Evolutionary conservation across 371 early-diverging fungal species (phyloP).

Genomic region (Dinochytrium kinnereticum): DNA sequence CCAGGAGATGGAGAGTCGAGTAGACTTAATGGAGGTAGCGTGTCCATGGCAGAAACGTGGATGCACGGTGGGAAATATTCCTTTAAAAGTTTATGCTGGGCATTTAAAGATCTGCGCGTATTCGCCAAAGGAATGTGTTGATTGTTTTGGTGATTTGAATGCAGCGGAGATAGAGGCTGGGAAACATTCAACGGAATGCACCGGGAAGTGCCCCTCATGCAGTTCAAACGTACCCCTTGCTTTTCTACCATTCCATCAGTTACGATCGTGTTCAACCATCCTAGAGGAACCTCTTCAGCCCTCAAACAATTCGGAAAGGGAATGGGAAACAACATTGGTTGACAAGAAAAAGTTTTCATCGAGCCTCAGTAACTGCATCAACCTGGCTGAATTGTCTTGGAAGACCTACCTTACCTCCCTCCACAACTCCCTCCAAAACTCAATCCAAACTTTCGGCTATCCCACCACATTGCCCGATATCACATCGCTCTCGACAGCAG

Average conservation of each 20-base stretch:
- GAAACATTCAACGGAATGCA: slow-evolving; percentile 16
- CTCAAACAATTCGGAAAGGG: not conserved
- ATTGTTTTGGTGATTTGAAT: not conserved
- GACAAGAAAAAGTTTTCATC: slow-evolving; percentile 23
- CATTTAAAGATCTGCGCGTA: not conserved
- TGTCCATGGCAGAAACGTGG: not conserved
- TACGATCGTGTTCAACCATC: slow-evolving; percentile 6
- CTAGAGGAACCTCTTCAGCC: not conserved
- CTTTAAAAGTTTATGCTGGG: not conserved
- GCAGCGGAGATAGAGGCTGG: not conserved
- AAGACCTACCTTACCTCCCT: slow-evolving; percentile 23
- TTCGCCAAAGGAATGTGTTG: not conserved
- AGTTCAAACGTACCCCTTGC: slow-evolving; percentile 13
- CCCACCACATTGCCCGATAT: slow-evolving; percentile 18
- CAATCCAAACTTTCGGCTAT: slow-evolving; percentile 20
- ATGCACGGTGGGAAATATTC: not conserved
- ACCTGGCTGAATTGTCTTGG: not conserved
- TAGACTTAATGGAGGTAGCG: not conserved
- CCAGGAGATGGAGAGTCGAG: not conserved
- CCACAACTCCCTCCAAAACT: not conserved
- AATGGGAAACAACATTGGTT: slow-evolving; percentile 37
- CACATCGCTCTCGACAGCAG: slow-evolving; percentile 6
- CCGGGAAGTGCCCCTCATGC: slow-evolving; percentile 29
- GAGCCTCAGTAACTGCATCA: slow-evolving; percentile 12
- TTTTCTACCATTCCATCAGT: slow-evolving; percentile 13